These are phyloP conservation scores for Cyclotella choctawhatcheeana DNA, from an alignment of 108 stramenopile species.

Conservation along the genomic window DNA sequence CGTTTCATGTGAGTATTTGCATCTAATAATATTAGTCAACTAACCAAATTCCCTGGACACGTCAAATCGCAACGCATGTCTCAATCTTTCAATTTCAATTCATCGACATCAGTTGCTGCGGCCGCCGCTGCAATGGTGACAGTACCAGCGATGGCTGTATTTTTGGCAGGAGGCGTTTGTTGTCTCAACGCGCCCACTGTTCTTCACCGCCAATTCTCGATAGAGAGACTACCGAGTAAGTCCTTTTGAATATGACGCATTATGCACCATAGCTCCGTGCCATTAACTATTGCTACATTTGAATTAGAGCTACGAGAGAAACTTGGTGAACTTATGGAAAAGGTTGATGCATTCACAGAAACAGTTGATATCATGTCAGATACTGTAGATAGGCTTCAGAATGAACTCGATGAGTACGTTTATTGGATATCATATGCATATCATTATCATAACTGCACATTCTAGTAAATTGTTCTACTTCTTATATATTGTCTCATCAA, in stretches of 20 bases:
- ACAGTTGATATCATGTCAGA: neutral
- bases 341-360: neutral
- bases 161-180: slow-evolving; percentile 1
- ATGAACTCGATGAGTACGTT: slow-evolving; percentile 1
- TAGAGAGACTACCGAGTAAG: neutral
- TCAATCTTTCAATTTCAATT: no score
- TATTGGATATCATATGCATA: neutral
- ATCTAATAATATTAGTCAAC: no score
- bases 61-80: no score
- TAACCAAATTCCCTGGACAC: no score
- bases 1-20: no score
- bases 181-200: neutral
- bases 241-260: neutral
- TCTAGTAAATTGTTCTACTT: no score
- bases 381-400: neutral
- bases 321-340: neutral
- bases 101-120: no score
- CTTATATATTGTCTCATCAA: neutral
- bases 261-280: no score
- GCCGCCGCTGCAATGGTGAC: neutral
- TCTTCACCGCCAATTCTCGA: neutral
- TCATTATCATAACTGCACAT: neutral
- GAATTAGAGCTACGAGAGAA: neutral
- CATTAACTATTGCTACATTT: neutral
- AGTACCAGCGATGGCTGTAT: neutral